Evolutionary conservation across 345 rosid genomes (phyloP).

Genomic region (Hibiscus mutabilis): DNA sequence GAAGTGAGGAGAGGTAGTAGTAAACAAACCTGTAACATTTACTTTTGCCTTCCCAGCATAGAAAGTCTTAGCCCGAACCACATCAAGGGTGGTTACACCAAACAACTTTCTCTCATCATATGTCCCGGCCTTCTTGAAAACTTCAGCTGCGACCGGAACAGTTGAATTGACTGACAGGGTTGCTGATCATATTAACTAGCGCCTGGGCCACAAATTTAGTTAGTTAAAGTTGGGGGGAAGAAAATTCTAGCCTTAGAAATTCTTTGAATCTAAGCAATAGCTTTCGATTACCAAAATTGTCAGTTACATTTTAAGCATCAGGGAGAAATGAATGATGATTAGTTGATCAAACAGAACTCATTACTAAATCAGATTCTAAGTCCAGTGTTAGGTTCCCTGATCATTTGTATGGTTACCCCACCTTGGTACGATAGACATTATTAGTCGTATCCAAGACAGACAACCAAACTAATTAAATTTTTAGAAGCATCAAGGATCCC

Average conservation of each 20-base stretch:
- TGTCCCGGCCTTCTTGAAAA: conserved; percentile 72
- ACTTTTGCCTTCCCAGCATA: conserved; percentile 71
- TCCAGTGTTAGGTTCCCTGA: not conserved
- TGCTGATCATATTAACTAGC: conserved; percentile 72
- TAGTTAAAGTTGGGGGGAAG: not conserved
- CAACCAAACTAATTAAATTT: not conserved
- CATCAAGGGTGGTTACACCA: conserved; percentile 80
- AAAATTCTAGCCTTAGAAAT: not conserved
- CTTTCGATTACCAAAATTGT: not conserved
- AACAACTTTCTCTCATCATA: conserved; percentile 60
- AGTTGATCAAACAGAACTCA: not conserved
- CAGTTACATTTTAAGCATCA: not conserved
- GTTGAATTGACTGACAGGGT: conserved; percentile 85
- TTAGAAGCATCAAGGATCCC: too few species aligned
- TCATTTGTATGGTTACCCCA: not conserved
- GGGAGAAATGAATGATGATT: not conserved
- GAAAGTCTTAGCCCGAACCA: conserved; percentile 79
- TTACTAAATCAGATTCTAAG: not conserved
- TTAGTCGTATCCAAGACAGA: not conserved
- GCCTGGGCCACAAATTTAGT: conserved; percentile 32
- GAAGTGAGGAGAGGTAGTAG: not conserved
- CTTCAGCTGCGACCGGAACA: conserved; percentile 69
- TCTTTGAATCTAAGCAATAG: not conserved
- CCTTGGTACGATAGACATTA: not conserved
- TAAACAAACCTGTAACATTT: conserved; percentile 47